phyloP scores from a whole-genome alignment of 1,284 basidiomycete genomes.

The Cutaneotrichosporon spelunceum region DNA sequence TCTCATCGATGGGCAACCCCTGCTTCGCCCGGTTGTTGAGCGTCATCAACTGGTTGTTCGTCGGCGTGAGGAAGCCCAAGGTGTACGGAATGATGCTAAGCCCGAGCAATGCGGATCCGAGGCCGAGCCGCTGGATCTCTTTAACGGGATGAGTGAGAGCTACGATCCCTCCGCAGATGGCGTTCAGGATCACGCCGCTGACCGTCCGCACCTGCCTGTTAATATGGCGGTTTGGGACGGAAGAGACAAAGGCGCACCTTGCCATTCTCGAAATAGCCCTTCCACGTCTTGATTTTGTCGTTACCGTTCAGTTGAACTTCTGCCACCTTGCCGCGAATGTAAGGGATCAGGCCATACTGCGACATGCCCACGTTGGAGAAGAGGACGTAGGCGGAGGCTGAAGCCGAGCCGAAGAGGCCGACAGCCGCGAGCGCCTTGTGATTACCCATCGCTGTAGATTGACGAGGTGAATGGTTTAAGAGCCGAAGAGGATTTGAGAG shows the following conservation, averaged over 20 bases:
- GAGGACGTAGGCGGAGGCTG: conserved; percentile 29
- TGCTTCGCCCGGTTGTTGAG: conserved; percentile 2
- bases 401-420: conserved; percentile 25
- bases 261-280: conserved; percentile 15
- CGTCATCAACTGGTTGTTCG: conserved; percentile 25
- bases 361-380: conserved; percentile 26
- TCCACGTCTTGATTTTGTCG: conserved; percentile 25
- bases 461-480: background rate
- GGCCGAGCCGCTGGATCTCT: conserved; percentile 22
- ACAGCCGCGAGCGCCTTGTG: conserved; percentile 16
- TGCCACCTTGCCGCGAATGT: conserved; percentile 24
- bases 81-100: conserved; percentile 31
- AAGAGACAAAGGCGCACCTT: background rate
- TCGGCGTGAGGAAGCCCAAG: conserved; percentile 15
- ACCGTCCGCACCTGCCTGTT: conserved; percentile 23
- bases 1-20: conserved; percentile 2
- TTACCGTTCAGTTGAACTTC: background rate
- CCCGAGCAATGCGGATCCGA: conserved; percentile 23
- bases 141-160: conserved; percentile 23
- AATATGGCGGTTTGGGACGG: background rate
- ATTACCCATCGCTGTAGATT: background rate
- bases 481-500: too few relatives aligned
- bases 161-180: conserved; percentile 20
- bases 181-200: conserved; percentile 9
- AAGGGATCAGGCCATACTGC: conserved; percentile 29